Evolutionary conservation across 768 basidiomycete genomes (phyloP).

Genomic region (Auricularia auricula-judae): DNA sequence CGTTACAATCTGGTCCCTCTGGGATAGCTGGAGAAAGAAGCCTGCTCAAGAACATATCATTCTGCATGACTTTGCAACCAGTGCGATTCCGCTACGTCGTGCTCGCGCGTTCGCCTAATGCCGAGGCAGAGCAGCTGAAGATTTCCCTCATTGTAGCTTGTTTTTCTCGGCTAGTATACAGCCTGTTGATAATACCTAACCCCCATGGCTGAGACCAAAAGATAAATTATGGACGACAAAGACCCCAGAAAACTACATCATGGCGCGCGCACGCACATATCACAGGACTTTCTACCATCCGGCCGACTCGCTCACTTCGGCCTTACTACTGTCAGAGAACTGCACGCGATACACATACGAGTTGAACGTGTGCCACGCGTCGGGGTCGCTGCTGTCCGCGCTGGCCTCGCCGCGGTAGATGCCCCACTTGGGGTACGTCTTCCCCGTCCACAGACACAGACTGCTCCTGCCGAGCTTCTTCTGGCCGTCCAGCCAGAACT

Average conservation of each 20-base stretch:
- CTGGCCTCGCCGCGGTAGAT: background rate
- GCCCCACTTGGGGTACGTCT: background rate
- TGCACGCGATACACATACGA: background rate
- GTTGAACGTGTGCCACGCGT: background rate
- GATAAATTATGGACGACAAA: background rate
- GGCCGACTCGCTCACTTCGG: background rate
- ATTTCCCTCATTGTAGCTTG: too few species aligned
- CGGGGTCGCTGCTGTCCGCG: background rate
- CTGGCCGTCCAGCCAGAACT: conserved; percentile 1
- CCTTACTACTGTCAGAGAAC: background rate
- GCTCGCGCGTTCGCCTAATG: too few species aligned
- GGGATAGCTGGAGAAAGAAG: too few species aligned
- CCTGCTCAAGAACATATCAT: too few species aligned
- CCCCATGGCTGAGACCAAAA: background rate
- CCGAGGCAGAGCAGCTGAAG: too few species aligned
- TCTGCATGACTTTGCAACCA: too few species aligned
- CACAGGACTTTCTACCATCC: background rate
- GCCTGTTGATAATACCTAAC: too few species aligned
- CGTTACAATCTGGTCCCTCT: too few species aligned
- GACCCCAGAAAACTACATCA: background rate
- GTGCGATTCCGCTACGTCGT: too few species aligned
- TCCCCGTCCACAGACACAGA: background rate
- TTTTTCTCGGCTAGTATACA: too few species aligned
- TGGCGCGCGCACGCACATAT: background rate
- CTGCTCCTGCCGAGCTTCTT: background rate